These are phyloP conservation scores for Saccharomyces kudriavzevii DNA, from an alignment of 805 yeast species.

Conservation along the genomic window DNA sequence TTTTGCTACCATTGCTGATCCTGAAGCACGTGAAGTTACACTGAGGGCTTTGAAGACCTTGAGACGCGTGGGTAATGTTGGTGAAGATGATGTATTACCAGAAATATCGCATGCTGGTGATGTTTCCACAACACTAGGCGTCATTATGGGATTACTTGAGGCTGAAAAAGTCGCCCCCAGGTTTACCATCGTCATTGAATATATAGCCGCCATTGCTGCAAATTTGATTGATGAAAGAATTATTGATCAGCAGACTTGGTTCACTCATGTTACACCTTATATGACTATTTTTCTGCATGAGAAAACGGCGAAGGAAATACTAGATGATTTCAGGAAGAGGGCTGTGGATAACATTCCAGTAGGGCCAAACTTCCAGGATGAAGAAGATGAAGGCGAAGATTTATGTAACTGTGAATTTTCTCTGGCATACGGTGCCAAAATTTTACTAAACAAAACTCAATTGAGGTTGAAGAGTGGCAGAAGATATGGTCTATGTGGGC, in stretches of 20 bases:
- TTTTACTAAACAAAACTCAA: conserved; percentile 96
- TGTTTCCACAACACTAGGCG: conserved; percentile 69
- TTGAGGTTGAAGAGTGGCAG: conserved; percentile 95
- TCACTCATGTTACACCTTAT: conserved; percentile 78
- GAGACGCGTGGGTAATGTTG: conserved; percentile 95
- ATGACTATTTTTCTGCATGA: conserved; percentile 91
- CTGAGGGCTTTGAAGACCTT: conserved; percentile 90
- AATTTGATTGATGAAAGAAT: conserved; percentile 95
- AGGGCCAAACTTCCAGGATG: conserved; percentile 88
- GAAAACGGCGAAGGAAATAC: conserved; percentile 74
- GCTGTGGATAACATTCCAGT: conserved; percentile 95
- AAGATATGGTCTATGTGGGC: conserved; percentile 84
- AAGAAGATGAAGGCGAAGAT: conserved; percentile 96
- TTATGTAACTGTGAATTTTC: conserved; percentile 99
- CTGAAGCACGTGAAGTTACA: conserved; percentile 98
- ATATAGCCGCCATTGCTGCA: conserved; percentile 94
- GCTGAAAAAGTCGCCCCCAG: conserved; percentile 59
- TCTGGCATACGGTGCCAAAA: conserved; percentile 98
- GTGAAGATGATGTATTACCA: conserved; percentile 80
- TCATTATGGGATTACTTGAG: conserved; percentile 62
- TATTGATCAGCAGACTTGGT: conserved; percentile 87
- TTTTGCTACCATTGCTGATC: conserved; percentile 94
- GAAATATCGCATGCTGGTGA: conserved; percentile 98
- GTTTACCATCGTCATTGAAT: conserved; percentile 66
- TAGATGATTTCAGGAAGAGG: conserved; percentile 88